A percentile compares a stretch with the other conserved stretches of the same genome.
These are phyloP conservation scores for Diaporthe sp. DNA, from an alignment of 2,329 filamentous ascomycete species.

Conservation along the genomic window DNA sequence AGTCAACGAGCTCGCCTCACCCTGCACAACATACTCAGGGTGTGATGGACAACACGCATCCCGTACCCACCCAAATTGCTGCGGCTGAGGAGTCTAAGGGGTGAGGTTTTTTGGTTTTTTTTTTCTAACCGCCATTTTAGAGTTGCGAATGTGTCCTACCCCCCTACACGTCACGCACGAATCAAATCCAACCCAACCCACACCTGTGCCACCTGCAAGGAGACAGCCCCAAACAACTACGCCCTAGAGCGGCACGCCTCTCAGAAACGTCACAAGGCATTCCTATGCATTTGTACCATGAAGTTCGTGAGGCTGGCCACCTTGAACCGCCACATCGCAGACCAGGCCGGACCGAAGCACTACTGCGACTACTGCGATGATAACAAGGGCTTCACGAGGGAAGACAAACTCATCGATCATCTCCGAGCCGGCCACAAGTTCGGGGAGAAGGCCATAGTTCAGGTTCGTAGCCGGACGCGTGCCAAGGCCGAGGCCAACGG, in stretches of 20 bases:
- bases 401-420: not conserved
- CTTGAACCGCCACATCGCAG: not conserved
- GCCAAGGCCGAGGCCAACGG: not conserved
- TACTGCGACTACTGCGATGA: not conserved
- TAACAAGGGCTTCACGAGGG: not conserved
- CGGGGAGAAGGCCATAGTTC: not conserved
- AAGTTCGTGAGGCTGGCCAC: not conserved
- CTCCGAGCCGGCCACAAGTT: not conserved
- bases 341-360: not conserved
- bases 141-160: too few relatives aligned
- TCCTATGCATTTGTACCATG: not conserved
- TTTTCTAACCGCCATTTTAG: not conserved
- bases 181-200: not conserved
- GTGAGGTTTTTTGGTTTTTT: not conserved
- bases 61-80: too few relatives aligned
- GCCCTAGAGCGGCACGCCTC: not conserved
- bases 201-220: not conserved
- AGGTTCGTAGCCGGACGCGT: not conserved
- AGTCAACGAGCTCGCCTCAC: not conserved
- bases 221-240: not conserved
- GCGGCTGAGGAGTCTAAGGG: accelerated
- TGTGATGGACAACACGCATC: not conserved
- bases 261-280: not conserved
- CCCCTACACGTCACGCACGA: not conserved
- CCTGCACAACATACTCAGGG: not conserved